These are phyloP conservation scores for Sporobolomyces pararoseus DNA, from an alignment of 768 basidiomycete species.

Conservation along the genomic window DNA sequence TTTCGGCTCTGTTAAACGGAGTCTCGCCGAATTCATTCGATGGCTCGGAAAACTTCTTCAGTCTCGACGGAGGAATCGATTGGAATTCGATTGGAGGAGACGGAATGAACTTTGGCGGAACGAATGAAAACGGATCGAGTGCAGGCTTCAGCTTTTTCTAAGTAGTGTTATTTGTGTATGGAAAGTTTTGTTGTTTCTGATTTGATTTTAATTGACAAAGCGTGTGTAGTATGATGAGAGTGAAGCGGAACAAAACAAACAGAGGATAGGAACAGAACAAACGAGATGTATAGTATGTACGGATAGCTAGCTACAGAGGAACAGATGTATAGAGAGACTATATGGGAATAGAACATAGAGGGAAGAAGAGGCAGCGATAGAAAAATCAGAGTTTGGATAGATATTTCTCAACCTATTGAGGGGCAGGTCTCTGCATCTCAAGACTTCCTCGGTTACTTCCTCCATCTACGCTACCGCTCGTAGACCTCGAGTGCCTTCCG, in stretches of 20 bases:
- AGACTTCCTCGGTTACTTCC: not conserved
- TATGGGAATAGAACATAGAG: too few species aligned
- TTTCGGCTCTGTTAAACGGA: constrained; percentile 21
- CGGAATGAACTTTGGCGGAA: not conserved
- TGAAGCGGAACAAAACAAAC: not conserved
- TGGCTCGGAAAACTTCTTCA: constrained; percentile 15
- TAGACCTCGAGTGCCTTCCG: constrained; percentile 6
- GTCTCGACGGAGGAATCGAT: constrained; percentile 22
- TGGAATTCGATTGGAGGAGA: not conserved
- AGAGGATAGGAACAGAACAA: not conserved
- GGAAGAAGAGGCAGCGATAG: not conserved
- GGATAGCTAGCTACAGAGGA: constrained; percentile 2
- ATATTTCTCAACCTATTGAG: too few species aligned
- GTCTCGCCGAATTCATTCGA: constrained; percentile 25
- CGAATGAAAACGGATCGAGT: not conserved
- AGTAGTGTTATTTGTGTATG: not conserved
- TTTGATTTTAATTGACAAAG: too few species aligned
- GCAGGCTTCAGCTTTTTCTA: constrained; percentile 6
- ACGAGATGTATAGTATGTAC: not conserved
- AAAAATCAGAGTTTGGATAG: not conserved
- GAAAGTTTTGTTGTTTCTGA: not conserved
- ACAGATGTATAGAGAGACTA: not conserved
- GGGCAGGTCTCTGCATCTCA: constrained; percentile 7
- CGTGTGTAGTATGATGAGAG: too few species aligned
- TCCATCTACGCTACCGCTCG: constrained; percentile 8